Evolutionary conservation across 441 rosid species (phyloP), one percentile per base, ranked within the genome.

Genomic region (Bocquillonia castaneifolia): DNA sequence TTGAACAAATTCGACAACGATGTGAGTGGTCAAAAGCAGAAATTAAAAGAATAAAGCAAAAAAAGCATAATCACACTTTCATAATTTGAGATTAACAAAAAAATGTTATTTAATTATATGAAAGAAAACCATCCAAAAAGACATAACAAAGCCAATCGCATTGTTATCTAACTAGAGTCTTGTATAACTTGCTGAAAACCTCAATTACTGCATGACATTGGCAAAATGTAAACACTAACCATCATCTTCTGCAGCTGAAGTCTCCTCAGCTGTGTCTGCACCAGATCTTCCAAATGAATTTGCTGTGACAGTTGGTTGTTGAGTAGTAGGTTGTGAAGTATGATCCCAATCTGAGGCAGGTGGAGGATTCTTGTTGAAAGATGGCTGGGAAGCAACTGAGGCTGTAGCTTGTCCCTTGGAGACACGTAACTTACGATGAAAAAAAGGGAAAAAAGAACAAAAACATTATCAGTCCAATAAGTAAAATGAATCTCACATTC

Each of bases 341-440:
- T 69, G 77, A 72, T 77, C 75, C 87, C 84, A 76, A 48, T 85
- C 86, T 44, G 79, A 82, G 42, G 73, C 50, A 54, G 80, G 67
- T 50, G 74, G 58, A 9, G 22, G 32, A 39, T 71, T 84, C 74
- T 73, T 85, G 80, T 57, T 69, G 45, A 73, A 72, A 54, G 85
- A 64, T 58, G 82, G 61, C 75, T 71, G 85, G 40, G 75, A 56
- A 76, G 73, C 34, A 34, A 72, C 78, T 34, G 81, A 64, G 39
- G 81, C 77, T 26, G 77, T 70, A 64, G 84, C 48, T 62, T 85
- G 87, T 60, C 77, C 84, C 73, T 82, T 88, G 31, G 82, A 82
- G 72, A 86, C 85, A 54, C 78, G 83, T 70, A 88, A 74, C 87
- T 85, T 62, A 31, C 60, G 54, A 47, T 26, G 53, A 60, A 8